Base-by-base conservation (phyloP, 2,329 filamentous ascomycete species). In the Claviceps paspali region DNA sequence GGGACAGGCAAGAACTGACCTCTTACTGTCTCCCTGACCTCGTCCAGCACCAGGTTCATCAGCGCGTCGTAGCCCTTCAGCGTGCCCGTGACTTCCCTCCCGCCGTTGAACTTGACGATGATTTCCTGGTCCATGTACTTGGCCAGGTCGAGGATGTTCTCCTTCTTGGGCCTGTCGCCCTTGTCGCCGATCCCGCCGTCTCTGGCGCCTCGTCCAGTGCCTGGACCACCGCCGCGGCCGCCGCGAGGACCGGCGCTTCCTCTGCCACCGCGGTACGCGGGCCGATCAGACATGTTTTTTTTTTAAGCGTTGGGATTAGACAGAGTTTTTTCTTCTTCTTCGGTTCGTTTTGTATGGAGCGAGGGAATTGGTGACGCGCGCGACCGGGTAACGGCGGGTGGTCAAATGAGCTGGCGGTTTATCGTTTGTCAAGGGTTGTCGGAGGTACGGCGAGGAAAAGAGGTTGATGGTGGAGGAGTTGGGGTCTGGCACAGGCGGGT, bases 61-160 rank as follows among this genome's bases (percentile, higher is more conserved):
- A 98, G 70, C 50, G 91, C 87, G 57, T 98, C 91, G 58, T 87
- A 96, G 44, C 91, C 91, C 61, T 96, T 96, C 29, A 98, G 68
- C 1, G 76, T 84, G 36, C 91, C 91, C 35, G 77, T 79, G 39
- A 94, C 88, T 68, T 95, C 86, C 42, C 88, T 68, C 1, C 91
- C 91, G 29, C 91, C 91, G 53, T 85, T 95, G 60, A 98, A 96
- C 63, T 96, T 96, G 56, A 98, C 87, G 8, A 73, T 82, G 48
- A 98, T 85, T 54, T 81, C 73, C 73, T 95, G 93, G 61, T 98
- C 86, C 81, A 94, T 86, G 61, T 96, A 98, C 65, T 94, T 94
- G 55, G 70, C 76, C 52, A 98, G 62, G 55, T 98, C 88, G 38
- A 98, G 74, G 51, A 98, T 98, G 59, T 95, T 96, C 63, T 98